Evolutionary conservation across 2,329 filamentous ascomycete species (phyloP), one percentile per base, ranked within the genome.

Genomic region (Xylariaceae sp.): DNA sequence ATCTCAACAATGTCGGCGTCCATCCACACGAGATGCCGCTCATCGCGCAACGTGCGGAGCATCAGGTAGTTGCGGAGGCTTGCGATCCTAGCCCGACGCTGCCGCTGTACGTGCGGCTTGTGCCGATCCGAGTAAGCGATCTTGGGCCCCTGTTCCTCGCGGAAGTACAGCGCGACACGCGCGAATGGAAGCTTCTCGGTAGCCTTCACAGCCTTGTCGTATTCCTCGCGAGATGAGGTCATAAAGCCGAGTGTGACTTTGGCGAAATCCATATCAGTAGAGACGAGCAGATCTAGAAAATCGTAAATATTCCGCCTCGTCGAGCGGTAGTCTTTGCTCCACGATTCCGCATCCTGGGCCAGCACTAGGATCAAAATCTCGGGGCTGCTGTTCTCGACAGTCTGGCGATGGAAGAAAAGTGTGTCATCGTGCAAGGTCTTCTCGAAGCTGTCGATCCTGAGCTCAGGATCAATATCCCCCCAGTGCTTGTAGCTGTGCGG

Each of bases 1-100:
- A 74, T 58, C 46, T 71, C 69, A 24, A 71, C 72, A 19, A 75
- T 65, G 55, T 75, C 73, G n/a, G 72, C 68, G 48, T 75, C 73
- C 6, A 74, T 47, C 73, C 73, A 75, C 23, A 75, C 44, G 19
- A 75, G 59, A 50, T 74, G 72, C 41, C 65, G 36, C 56, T 74
- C 71, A 28, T 72, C 70, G 24, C 63, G 57, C 31, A 74, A 50
- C 3, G 62, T 63, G 19, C 67, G 64, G 21, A 68, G 55, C 69
- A 73, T 73, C 3, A 74, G 67, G 50, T 72, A 69, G 50, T 74
- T 75, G 7, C 73, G 67, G 29, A 72, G 51, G 24, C 54, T 58
- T 2, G 72, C 71, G 14, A 74, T 66, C 11, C 61, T 52, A 1
- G 62, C 61, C 6, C 71, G 65, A 3, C 70, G 69, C 31, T 65